These are phyloP conservation scores for Macrolepiota fuliginosa DNA, from an alignment of 768 basidiomycete genomes.

Conservation along the genomic window DNA sequence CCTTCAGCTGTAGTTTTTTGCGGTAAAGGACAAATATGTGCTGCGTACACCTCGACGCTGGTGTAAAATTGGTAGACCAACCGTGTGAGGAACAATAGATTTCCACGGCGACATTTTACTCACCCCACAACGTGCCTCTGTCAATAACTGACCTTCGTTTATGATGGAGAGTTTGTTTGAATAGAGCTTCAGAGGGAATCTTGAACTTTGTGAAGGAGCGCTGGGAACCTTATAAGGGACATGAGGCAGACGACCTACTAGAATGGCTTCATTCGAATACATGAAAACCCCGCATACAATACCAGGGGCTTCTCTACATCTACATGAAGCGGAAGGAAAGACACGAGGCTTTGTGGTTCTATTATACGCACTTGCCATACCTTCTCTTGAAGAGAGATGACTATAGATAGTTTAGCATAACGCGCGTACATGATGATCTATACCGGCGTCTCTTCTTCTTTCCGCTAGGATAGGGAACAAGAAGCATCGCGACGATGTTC, in stretches of 20 bases:
- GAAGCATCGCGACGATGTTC: neutral
- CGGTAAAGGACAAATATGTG: neutral
- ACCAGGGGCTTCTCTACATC: neutral
- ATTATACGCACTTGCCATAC: neutral
- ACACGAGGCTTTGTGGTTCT: neutral
- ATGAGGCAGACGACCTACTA: neutral
- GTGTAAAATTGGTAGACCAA: neutral
- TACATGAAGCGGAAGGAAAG: neutral
- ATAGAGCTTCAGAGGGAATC: neutral
- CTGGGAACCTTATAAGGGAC: neutral
- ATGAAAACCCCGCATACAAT: neutral
- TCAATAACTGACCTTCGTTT: neutral
- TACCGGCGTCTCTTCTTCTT: neutral
- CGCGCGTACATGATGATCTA: neutral
- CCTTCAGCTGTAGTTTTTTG: neutral
- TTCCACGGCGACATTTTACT: neutral
- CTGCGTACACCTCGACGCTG: neutral
- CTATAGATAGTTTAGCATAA: neutral
- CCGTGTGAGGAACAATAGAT: neutral
- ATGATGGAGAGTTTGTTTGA: neutral
- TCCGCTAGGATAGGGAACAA: slow-evolving; percentile 10
- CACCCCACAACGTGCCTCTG: slow-evolving; percentile 2
- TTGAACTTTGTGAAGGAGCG: neutral
- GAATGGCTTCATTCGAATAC: neutral
- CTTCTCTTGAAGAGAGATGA: neutral